Percentiles rank a stretch among this genome's conserved stretches.
phyloP scores from a whole-genome alignment of 2,329 filamentous ascomycete genomes.

The Claviceps capensis region DNA sequence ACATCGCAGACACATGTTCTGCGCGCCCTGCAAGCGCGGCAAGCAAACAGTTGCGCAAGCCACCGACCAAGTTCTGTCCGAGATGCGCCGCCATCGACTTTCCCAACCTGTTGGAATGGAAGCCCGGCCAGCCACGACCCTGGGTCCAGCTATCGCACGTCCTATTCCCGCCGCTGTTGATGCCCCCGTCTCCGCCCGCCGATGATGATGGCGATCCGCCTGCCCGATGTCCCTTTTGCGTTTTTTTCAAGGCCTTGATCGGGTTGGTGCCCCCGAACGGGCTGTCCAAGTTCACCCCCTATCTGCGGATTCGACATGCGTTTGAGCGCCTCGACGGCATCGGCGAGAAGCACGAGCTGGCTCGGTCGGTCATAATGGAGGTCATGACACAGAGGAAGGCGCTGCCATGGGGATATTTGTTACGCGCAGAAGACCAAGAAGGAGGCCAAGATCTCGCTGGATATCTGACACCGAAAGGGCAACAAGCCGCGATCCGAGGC shows the following conservation, averaged over 20 bases:
- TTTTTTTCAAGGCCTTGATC: conserved; percentile 24
- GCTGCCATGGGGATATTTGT: conserved; percentile 23
- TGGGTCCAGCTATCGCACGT: conserved; percentile 23
- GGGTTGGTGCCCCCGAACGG: conserved; percentile 11
- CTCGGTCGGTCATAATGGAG: conserved; percentile 21
- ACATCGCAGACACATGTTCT: background rate
- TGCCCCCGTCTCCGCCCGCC: conserved; percentile 13
- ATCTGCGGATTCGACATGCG: conserved; percentile 23
- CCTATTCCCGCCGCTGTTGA: conserved; percentile 1
- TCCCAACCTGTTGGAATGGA: conserved; percentile 21
- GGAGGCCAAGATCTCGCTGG: conserved; percentile 10
- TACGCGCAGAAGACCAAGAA: conserved; percentile 16
- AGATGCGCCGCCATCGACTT: conserved; percentile 23
- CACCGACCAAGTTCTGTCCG: conserved; percentile 14
- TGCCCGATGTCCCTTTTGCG: conserved; percentile 21
- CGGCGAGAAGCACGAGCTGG: conserved; percentile 23
- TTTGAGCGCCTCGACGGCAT: conserved; percentile 23
- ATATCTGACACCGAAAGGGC: conserved; percentile 2
- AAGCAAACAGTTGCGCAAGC: background rate
- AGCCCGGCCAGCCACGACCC: conserved; percentile 20
- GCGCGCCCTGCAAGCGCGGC: background rate
- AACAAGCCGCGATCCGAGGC: conserved; percentile 15
- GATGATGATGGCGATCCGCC: background rate
- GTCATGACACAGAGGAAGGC: conserved; percentile 22
- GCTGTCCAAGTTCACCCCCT: conserved; percentile 21